Percentiles rank a stretch among this genome's conserved stretches.
Evolutionary conservation across 805 yeast species (phyloP).

Genomic region (Kuraishia capsulata): DNA sequence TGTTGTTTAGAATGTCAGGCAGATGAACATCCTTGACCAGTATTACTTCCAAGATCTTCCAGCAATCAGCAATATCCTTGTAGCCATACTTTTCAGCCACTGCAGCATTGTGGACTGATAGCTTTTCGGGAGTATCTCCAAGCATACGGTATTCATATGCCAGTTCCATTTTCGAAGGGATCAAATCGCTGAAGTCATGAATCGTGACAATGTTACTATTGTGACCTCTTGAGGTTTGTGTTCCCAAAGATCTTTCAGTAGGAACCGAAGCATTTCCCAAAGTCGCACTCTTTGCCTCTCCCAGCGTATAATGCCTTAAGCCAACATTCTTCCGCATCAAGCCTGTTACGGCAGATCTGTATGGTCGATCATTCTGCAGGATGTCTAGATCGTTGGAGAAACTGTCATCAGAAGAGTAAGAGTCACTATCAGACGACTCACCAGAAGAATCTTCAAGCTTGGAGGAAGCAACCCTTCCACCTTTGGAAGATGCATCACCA

Average conservation of each 20-base stretch:
- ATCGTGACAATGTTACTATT: conserved; percentile 50
- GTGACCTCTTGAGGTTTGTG: conserved; percentile 13
- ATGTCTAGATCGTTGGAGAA: conserved; percentile 63
- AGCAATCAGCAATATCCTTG: conserved; percentile 58
- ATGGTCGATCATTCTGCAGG: conserved; percentile 44
- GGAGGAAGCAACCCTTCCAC: background rate
- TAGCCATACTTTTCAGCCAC: conserved; percentile 61
- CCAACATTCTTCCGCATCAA: conserved; percentile 28
- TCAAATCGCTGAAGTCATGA: conserved; percentile 55
- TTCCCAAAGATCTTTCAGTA: conserved; percentile 24
- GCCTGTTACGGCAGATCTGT: conserved; percentile 45
- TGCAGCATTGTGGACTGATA: conserved; percentile 61
- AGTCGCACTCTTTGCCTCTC: conserved; percentile 11
- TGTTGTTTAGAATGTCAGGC: conserved; percentile 8
- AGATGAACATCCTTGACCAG: conserved; percentile 30
- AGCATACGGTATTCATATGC: conserved; percentile 59
- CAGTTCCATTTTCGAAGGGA: conserved; percentile 67
- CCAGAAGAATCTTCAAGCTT: conserved; percentile 8
- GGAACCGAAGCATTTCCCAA: conserved; percentile 24
- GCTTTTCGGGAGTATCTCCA: conserved; percentile 53
- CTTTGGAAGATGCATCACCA: conserved; percentile 9
- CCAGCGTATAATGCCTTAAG: conserved; percentile 10
- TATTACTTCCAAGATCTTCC: conserved; percentile 53
- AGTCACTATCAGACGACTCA: conserved; percentile 2
- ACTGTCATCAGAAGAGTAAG: conserved; percentile 41